Conservation (phyloP, 768 basidiomycete species). For the Holtermannia corniformis region DNA sequence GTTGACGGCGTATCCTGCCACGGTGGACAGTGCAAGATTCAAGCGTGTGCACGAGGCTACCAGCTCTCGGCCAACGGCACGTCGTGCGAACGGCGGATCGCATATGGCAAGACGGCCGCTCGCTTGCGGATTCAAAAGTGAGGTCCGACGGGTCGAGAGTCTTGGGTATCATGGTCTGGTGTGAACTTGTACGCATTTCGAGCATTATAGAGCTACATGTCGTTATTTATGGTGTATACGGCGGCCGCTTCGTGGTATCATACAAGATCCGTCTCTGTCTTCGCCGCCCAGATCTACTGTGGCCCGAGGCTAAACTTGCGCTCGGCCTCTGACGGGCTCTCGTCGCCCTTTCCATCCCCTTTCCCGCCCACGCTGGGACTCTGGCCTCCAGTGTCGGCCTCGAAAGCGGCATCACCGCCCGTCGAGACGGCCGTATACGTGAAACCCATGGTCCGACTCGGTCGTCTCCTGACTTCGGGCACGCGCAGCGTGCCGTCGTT, state of each 20-base stretch:
- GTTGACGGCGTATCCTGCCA: conserved; percentile 21
- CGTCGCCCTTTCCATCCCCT: neutral
- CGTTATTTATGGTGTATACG: no score
- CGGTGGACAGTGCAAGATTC: conserved; percentile 18
- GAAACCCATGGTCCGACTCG: no score
- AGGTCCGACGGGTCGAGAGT: no score
- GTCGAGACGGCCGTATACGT: neutral
- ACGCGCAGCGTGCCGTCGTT: neutral
- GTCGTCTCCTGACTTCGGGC: neutral
- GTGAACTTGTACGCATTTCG: no score
- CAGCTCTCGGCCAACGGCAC: conserved; percentile 3
- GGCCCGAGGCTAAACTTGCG: neutral
- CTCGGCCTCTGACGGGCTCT: neutral
- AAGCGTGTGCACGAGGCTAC: conserved; percentile 9
- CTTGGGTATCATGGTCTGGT: no score
- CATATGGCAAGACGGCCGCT: neutral
- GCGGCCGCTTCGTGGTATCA: no score
- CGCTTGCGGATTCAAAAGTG: no score
- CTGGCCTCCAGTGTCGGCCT: neutral
- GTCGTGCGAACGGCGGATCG: conserved; percentile 1
- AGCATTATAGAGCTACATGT: no score
- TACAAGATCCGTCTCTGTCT: no score
- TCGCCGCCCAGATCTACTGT: neutral
- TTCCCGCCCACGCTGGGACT: no score
- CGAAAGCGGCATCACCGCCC: neutral